Evolutionary conservation across 1,284 basidiomycete species (phyloP).

Genomic region (Fereydounia khargensis): DNA sequence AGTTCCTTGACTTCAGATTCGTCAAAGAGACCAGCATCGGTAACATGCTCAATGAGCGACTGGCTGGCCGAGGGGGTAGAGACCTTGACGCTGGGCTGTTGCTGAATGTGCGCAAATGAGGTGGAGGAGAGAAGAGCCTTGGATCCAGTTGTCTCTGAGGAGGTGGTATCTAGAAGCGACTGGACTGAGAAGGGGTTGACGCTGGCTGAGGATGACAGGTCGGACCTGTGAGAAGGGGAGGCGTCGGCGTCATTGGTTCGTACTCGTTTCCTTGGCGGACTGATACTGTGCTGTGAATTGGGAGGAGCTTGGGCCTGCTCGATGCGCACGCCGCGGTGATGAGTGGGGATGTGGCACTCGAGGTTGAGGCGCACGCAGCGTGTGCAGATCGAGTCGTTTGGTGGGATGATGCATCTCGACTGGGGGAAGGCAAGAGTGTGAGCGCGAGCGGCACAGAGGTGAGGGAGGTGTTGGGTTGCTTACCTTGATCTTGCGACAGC

Average conservation of each 20-base stretch:
- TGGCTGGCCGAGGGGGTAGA: conserved; percentile 14
- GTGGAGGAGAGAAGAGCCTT: conserved; percentile 34
- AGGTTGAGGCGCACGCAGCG: conserved; percentile 27
- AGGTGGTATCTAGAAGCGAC: conserved; percentile 30
- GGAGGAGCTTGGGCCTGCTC: conserved; percentile 24
- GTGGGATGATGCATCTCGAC: conserved; percentile 35
- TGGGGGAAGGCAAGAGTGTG: not conserved
- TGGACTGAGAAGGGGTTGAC: conserved; percentile 34
- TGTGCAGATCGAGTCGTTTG: conserved; percentile 23
- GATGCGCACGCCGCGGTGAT: conserved; percentile 32
- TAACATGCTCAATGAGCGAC: conserved; percentile 33
- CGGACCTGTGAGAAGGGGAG: too few species aligned
- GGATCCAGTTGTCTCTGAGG: conserved; percentile 19
- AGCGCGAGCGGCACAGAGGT: not conserved
- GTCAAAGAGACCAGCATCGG: conserved; percentile 23
- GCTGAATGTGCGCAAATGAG: conserved; percentile 25
- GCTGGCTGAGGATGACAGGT: too few species aligned
- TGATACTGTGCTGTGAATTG: too few species aligned
- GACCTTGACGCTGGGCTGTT: conserved; percentile 26
- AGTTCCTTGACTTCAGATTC: conserved; percentile 27
- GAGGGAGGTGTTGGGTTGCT: too few species aligned
- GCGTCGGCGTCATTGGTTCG: too few species aligned
- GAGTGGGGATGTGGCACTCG: conserved; percentile 20
- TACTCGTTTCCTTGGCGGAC: too few species aligned
- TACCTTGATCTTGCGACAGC: conserved; percentile 36